phyloP scores from a whole-genome alignment of 331 rosid genomes.

The Malus hybrid region DNA sequence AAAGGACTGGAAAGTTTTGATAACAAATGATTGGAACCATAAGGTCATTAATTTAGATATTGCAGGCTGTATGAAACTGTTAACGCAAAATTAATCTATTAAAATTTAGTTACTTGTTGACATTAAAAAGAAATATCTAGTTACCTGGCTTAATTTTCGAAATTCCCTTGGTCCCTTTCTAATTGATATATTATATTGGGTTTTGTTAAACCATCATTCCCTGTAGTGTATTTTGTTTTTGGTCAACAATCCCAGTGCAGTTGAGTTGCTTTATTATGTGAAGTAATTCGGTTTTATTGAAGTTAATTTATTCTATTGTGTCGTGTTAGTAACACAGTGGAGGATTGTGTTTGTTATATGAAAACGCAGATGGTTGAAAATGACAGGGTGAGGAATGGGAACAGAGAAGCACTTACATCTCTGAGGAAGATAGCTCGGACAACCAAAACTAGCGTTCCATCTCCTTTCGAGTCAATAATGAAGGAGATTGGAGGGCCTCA shows the following conservation, averaged over 20 bases:
- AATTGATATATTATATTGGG: too few relatives aligned
- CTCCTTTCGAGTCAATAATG: constrained; percentile 82
- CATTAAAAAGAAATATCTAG: too few relatives aligned
- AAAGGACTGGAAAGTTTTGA: too few relatives aligned
- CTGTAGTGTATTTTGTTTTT: background rate
- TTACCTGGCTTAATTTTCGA: too few relatives aligned
- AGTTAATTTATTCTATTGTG: background rate
- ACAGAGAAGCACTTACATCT: constrained; percentile 83
- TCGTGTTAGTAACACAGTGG: background rate
- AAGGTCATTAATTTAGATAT: too few relatives aligned
- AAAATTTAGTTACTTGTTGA: too few relatives aligned
- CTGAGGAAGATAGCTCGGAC: constrained; percentile 77
- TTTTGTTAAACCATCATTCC: too few relatives aligned
- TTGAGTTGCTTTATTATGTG: background rate
- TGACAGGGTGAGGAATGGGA: constrained; percentile 75
- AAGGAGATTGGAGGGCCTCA: constrained; percentile 51
- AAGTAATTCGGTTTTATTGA: background rate
- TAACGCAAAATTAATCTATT: too few relatives aligned
- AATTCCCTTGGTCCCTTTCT: too few relatives aligned
- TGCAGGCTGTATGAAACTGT: too few relatives aligned
- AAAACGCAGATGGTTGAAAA: constrained; percentile 62
- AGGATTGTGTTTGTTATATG: background rate
- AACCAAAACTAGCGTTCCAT: constrained; percentile 70
- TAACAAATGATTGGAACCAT: too few relatives aligned
- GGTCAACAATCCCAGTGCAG: background rate